A percentile compares a stretch with the other conserved stretches of the same genome.
phyloP scores from a whole-genome alignment of 495 filamentous ascomycete genomes.

The Cladorrhinum samala region DNA sequence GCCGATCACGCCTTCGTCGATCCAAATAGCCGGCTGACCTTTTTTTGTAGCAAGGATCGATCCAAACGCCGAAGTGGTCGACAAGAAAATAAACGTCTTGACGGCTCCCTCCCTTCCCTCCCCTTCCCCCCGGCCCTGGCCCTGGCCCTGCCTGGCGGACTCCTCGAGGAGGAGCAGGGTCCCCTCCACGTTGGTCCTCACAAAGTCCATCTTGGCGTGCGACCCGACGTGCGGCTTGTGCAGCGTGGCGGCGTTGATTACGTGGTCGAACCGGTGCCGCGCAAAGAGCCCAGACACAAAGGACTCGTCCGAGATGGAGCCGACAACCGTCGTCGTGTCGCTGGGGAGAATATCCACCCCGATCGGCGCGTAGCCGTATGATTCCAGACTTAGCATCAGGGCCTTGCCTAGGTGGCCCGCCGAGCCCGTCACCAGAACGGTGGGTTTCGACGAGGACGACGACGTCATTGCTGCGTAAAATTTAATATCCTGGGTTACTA shows the following conservation, averaged over 20 bases:
- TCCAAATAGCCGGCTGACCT: slow-evolving; percentile 20
- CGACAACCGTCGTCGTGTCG: slow-evolving; percentile 16
- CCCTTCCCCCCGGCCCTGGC: no score
- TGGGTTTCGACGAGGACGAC: not conserved
- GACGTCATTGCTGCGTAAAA: not conserved
- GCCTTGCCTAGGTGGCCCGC: slow-evolving; percentile 28
- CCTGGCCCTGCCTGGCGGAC: no score
- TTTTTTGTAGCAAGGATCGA: slow-evolving; percentile 10
- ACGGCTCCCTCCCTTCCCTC: not conserved
- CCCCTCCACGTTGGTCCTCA: slow-evolving; percentile 22
- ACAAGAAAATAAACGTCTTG: slow-evolving; percentile 24
- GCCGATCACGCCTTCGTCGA: slow-evolving; percentile 23
- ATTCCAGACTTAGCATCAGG: slow-evolving; percentile 22
- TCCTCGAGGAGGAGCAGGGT: slow-evolving; percentile 20
- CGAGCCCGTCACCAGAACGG: slow-evolving; percentile 29
- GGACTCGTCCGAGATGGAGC: slow-evolving; percentile 16
- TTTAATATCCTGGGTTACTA: no score
- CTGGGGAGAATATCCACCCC: slow-evolving; percentile 17
- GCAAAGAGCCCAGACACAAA: slow-evolving; percentile 17
- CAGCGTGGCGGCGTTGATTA: slow-evolving; percentile 28
- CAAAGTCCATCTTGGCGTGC: slow-evolving; percentile 23
- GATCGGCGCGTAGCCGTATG: slow-evolving; percentile 19
- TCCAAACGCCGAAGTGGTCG: slow-evolving; percentile 29
- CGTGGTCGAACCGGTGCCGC: slow-evolving; percentile 11
- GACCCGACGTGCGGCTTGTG: slow-evolving; percentile 28